Percentiles rank a stretch among this genome's conserved stretches.
phyloP scores from a whole-genome alignment of 768 basidiomycete species.

The Kwoniella sp. region DNA sequence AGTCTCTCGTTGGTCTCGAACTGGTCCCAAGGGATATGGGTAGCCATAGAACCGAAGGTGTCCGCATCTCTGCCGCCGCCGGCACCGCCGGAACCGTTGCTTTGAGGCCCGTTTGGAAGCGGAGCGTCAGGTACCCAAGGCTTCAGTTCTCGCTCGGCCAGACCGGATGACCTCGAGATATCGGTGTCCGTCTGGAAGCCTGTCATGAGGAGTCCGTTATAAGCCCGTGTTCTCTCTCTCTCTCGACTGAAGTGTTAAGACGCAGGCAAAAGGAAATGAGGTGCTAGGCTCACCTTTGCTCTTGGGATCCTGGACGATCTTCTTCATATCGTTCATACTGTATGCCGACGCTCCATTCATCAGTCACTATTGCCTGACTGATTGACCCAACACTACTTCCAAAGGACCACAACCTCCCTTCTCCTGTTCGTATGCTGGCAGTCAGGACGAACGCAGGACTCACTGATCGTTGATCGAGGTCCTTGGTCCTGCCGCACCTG shows the following conservation, averaged over 20 bases:
- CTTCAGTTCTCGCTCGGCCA: conserved; percentile 43
- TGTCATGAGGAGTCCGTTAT: neutral
- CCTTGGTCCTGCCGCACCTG: conserved; percentile 21
- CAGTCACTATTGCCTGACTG: neutral
- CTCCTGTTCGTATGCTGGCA: neutral
- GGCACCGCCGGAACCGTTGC: conserved; percentile 14
- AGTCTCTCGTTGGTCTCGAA: conserved; percentile 60
- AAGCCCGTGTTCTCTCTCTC: neutral
- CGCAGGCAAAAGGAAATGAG: neutral
- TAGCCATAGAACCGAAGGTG: conserved; percentile 40
- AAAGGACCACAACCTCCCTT: neutral
- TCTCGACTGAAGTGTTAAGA: neutral
- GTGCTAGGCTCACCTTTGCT: conserved; percentile 28
- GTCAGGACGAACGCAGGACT: conserved; percentile 12
- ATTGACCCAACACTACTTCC: neutral
- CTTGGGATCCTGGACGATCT: conserved; percentile 35
- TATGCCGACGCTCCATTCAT: conserved; percentile 5
- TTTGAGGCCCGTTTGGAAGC: conserved; percentile 6
- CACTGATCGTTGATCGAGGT: conserved; percentile 48
- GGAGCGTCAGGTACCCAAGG: conserved; percentile 41
- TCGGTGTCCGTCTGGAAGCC: conserved; percentile 50
- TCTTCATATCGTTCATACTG: conserved; percentile 44
- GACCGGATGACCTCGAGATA: conserved; percentile 34
- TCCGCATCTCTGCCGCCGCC: conserved; percentile 37
- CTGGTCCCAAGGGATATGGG: conserved; percentile 51